Conservation (phyloP, 148 eudicot genomes). For the Agrostemma githago region DNA sequence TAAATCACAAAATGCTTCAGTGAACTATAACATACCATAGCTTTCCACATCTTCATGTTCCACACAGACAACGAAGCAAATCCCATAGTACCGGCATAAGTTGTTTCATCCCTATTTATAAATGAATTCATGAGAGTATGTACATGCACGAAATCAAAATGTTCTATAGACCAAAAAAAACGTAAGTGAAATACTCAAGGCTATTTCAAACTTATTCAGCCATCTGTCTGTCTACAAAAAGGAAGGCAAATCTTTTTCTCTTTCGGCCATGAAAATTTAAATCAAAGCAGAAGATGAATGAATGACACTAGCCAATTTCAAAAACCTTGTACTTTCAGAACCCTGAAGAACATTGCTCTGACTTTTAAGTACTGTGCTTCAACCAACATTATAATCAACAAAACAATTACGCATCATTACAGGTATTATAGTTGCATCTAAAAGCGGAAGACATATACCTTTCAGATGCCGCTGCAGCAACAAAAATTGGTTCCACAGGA, state of each 20-base stretch:
- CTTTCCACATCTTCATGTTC: constrained; percentile 98
- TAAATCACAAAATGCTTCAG: constrained; percentile 18
- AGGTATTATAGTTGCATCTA: background rate
- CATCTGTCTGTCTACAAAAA: background rate
- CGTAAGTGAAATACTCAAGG: background rate
- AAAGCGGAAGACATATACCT: constrained; percentile 41
- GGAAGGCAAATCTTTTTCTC: background rate
- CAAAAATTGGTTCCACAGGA: constrained; percentile 97
- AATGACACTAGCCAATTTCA: background rate
- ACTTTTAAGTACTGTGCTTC: background rate
- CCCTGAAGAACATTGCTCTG: background rate
- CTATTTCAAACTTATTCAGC: background rate
- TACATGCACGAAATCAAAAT: background rate
- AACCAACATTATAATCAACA: background rate
- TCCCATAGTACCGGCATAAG: constrained; percentile 41
- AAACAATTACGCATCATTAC: background rate
- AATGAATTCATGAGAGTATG: background rate
- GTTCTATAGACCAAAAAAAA: constrained; percentile 3
- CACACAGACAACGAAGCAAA: constrained; percentile 86
- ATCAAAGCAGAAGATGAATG: background rate
- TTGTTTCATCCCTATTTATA: constrained; percentile 50
- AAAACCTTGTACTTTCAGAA: background rate
- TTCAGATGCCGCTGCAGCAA: constrained; percentile 91
- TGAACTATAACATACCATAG: constrained; percentile 62
- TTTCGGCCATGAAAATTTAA: background rate